Conservation (phyloP, 1,284 basidiomycete species). For the Ustilago hordei region DNA sequence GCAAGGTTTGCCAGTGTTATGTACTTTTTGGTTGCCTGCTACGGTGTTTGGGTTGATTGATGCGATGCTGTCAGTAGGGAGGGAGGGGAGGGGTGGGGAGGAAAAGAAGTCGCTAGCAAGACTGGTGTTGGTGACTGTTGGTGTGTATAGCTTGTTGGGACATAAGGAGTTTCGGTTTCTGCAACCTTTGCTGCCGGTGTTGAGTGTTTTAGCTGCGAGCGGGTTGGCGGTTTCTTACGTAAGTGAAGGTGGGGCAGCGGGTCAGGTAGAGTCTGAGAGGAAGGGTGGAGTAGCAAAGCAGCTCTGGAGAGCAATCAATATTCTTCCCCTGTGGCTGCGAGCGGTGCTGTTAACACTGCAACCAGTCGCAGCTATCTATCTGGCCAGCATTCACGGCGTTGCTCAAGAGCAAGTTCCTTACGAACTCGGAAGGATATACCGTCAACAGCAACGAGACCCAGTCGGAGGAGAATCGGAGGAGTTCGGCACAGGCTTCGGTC, state of each 20-base stretch:
- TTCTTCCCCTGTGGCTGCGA: conserved; percentile 35
- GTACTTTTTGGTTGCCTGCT: conserved; percentile 79
- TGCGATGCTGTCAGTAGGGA: conserved; percentile 1
- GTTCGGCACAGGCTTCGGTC: conserved; percentile 26
- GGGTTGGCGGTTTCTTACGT: conserved; percentile 29
- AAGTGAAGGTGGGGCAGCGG: neutral
- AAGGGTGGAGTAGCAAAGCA: neutral
- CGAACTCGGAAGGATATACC: conserved; percentile 33
- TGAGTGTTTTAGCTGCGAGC: conserved; percentile 79
- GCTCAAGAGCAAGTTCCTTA: conserved; percentile 55
- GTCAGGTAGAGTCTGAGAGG: too few species aligned
- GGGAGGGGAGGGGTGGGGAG: neutral
- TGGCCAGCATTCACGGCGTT: conserved; percentile 47
- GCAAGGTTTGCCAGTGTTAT: conserved; percentile 85
- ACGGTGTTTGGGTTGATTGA: conserved; percentile 75
- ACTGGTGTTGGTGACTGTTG: conserved; percentile 37
- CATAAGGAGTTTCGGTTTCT: conserved; percentile 95
- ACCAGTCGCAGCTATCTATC: conserved; percentile 48
- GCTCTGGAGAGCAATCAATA: conserved; percentile 23
- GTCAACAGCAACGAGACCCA: conserved; percentile 17
- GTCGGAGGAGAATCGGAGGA: conserved; percentile 68
- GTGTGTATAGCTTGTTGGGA: conserved; percentile 55
- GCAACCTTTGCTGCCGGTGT: conserved; percentile 87
- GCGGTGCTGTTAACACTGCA: conserved; percentile 36
- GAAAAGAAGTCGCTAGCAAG: conserved; percentile 29